Evolutionary conservation across 2,329 filamentous ascomycete species (phyloP), one percentile per base, ranked within the genome.

Genomic region (Exophiala sp.): DNA sequence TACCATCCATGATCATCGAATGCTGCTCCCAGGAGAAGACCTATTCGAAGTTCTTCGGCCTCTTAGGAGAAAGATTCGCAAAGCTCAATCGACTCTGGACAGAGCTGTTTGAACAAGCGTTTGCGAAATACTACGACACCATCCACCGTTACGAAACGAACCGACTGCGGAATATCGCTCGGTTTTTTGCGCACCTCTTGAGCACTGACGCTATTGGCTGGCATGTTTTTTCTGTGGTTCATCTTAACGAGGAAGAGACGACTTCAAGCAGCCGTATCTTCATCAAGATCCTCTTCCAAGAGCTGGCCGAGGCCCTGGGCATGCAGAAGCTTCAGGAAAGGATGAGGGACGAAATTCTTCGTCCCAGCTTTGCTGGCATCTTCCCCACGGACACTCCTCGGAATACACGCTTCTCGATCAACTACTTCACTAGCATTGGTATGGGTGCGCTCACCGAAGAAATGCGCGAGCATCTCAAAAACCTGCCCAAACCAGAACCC

Each of bases 81-180:
- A 96, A 95, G 70, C 82, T 98, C 63, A 97, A 97, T 69, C 82
- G 93, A 18, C 78, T 96, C 43, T 98, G 93, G 93, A 86, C 82
- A 22, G 88, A 94, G 57, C 77, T 97, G 4, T 97, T 97, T 58
- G 89, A 97, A 68, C 81, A 88, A 58, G 80, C 85, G 18, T 98
- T 98, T 67, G 79, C 79, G 54, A 90, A 90, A 62, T 96, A 97
- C 70, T 98, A 96, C 74, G 88, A 94, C 55, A 97, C 90, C 0
- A 97, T 97, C 55, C 93, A 98, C 69, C 86, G 93, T 13, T 95
- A 94, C 66, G 93, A 97, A 67, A 97, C 91, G 34, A 97, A 96
- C 68, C 82, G 88, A 53, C 77, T 98, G 30, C 85, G 93, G 56
- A 98, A 97, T 65, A 91, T 97, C 63, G 93, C 91, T 14, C 82